Base-by-base conservation (phyloP, 306 rosid species). In the Pyrus pyrifolia region DNA sequence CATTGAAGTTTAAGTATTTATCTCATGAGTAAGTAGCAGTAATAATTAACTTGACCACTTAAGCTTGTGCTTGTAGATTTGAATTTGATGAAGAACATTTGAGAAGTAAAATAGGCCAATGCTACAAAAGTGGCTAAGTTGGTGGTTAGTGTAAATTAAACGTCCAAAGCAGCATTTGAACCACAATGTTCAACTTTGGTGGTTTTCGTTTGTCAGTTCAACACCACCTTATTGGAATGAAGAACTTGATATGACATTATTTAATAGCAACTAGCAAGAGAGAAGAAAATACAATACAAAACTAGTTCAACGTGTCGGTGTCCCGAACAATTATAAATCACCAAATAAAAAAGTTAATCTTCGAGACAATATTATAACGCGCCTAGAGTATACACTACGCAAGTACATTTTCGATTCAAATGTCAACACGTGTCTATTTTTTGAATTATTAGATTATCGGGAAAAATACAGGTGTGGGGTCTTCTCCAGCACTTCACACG, bases 381-480 rank as follows among this genome's bases (percentile, higher is more conserved):
- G 53, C 3, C 8, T 4, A 49, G 2, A 14, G 53, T 46, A 30
- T 46, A 46, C 52, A 46, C 0, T 15, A 14, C 52, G 4, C 17
- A 0, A 14, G 18, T 5, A 4, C 52, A 46, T 13, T 15, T 25
- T n/a, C 60, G 4, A n/a, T 71, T 38, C n/a, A 71, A 61, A 57
- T 33, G 55, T 70, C 8, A 45, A 53, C 5, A 22, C 18, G 29
- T 21, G 27, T 53, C 23, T n/a, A 57, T 57, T 57, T 57, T 57
- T 57, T 12, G 3, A 6, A 25, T 38, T 13, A 8, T 65, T 45
- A 72, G 53, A 68, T 22, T 27, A 60, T 35, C 29, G 29, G n/a
- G 30, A 73, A 51, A 51, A 40, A 8, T n/a, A 21, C 6, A 19
- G 8, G 68, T 38, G 85, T 68, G 72, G 79, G 82, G 49, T 55